Base-by-base conservation (phyloP, 2,329 filamentous ascomycete genomes). In the Acarospora socialis region DNA sequence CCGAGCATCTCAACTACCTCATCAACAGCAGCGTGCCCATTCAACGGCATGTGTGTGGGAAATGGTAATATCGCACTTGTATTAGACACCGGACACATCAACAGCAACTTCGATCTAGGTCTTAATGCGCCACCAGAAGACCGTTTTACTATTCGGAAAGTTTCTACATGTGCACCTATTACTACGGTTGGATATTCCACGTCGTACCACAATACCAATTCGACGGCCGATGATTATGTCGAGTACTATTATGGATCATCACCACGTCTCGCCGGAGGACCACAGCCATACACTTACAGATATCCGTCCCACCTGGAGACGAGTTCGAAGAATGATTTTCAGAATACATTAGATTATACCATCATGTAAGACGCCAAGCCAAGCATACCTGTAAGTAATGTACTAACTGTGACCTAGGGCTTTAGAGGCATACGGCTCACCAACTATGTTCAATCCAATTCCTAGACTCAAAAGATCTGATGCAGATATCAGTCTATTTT, bases 61-160 rank as follows among this genome's bases (percentile, higher is more conserved):
- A 7, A 29, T 17, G 5, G 22, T 43, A 9, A 31, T 28, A 4
- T 30, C 37, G 20, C 34, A 26, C 3, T 19, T 21, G 4, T 22
- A 33, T 12, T 39, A 30, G 39, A 43, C 21, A 44, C 40, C 1
- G 43, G 43, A 5, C 21, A 39, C 3, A 32, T 47, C n/a, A 39
- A 45, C 28, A 41, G 41, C 1, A 37, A 44, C 14, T n/a, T 19
- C 4, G 35, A 46, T 18, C 35, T 49, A 18, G 46, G 46, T 9
- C 42, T 49, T 34, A 48, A 48, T 32, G 28, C 40, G 3, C 43
- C 35, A 7, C 20, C 33, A 2, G 14, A 32, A 3, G 37, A 38
- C n/a, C 40, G 46, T 3, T 30, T 48, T 23, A 34, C 33, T 2
- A 46, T 36, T 27, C 38, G 42, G 19, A 41, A 41, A 27, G 26